These are phyloP conservation scores for Globisporangium ultimum DNA, from an alignment of 352 stramenopile genomes.

Conservation along the genomic window DNA sequence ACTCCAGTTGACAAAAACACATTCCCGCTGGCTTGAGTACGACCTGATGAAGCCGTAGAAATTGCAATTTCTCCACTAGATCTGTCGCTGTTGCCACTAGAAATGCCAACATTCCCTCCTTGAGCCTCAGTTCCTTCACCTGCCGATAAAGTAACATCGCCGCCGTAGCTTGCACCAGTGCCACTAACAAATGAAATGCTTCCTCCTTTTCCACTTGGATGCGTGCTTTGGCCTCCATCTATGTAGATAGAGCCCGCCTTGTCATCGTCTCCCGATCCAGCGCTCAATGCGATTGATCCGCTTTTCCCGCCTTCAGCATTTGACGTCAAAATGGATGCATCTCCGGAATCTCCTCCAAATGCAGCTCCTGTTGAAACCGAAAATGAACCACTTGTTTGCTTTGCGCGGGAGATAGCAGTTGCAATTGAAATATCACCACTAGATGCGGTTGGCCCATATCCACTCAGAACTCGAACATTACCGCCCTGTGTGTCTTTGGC, in stretches of 20 bases:
- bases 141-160: too few species aligned
- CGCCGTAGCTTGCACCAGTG: too few species aligned
- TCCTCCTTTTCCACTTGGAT: too few species aligned
- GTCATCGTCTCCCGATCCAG: too few species aligned
- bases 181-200: too few species aligned
- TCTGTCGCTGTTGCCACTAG: slow-evolving; percentile 21
- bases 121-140: slow-evolving; percentile 19
- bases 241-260: too few species aligned
- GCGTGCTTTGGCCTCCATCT: too few species aligned
- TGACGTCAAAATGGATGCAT: slow-evolving; percentile 27
- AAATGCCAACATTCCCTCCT: slow-evolving; percentile 22
- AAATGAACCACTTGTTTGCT: slow-evolving; percentile 18
- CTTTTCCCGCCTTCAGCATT: slow-evolving; percentile 12
- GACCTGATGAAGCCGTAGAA: slow-evolving; percentile 10
- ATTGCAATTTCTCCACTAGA: slow-evolving; percentile 22
- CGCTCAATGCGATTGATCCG: slow-evolving; percentile 1
- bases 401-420: slow-evolving; percentile 2
- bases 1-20: slow-evolving; percentile 23
- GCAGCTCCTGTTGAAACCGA: slow-evolving; percentile 17
- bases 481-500: slow-evolving; percentile 1
- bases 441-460: background rate
- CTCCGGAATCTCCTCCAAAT: slow-evolving; percentile 26
- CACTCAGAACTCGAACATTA: slow-evolving; percentile 5
- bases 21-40: slow-evolving; percentile 16
- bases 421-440: slow-evolving; percentile 20